phyloP scores from a whole-genome alignment of 2,329 filamentous ascomycete genomes.

The Gyromitra esculenta region DNA sequence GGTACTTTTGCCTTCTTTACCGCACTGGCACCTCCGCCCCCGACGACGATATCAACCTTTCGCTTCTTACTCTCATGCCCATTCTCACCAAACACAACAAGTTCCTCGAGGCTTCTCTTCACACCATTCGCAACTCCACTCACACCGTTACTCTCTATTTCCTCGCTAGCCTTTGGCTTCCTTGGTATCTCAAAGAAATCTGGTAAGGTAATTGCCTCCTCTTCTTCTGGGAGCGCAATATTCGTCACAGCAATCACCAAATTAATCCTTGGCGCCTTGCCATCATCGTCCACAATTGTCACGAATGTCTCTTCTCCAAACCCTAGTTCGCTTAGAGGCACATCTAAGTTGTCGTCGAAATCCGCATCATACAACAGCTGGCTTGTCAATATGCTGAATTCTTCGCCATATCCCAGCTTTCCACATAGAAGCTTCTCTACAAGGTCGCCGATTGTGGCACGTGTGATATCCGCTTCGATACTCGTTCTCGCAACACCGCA shows the following conservation, averaged over 20 bases:
- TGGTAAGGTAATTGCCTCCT: slow-evolving; percentile 42
- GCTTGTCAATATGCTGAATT: slow-evolving; percentile 78
- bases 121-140: slow-evolving; percentile 62
- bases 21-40: slow-evolving; percentile 57
- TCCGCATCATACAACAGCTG: slow-evolving; percentile 90
- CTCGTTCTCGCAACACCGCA: slow-evolving; percentile 78
- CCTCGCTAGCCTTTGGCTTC: slow-evolving; percentile 64
- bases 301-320: slow-evolving; percentile 79
- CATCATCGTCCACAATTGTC: slow-evolving; percentile 77
- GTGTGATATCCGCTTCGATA: slow-evolving; percentile 73
- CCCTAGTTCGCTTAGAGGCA: slow-evolving; percentile 80
- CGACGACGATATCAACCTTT: slow-evolving; percentile 59
- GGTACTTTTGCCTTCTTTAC: slow-evolving; percentile 59
- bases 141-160: slow-evolving; percentile 58
- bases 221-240: slow-evolving; percentile 62
- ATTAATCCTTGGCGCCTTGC: slow-evolving; percentile 72
- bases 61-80: slow-evolving; percentile 64
- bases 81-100: slow-evolving; percentile 58
- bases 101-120: slow-evolving; percentile 61
- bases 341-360: slow-evolving; percentile 82
- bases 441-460: slow-evolving; percentile 80
- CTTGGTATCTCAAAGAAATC: slow-evolving; percentile 66
- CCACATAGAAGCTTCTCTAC: slow-evolving; percentile 77
- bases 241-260: slow-evolving; percentile 76
- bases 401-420: slow-evolving; percentile 80